Evolutionary conservation across 352 stramenopile species (phyloP), one percentile per base, ranked within the genome.

Genomic region (Phytophthora pini): DNA sequence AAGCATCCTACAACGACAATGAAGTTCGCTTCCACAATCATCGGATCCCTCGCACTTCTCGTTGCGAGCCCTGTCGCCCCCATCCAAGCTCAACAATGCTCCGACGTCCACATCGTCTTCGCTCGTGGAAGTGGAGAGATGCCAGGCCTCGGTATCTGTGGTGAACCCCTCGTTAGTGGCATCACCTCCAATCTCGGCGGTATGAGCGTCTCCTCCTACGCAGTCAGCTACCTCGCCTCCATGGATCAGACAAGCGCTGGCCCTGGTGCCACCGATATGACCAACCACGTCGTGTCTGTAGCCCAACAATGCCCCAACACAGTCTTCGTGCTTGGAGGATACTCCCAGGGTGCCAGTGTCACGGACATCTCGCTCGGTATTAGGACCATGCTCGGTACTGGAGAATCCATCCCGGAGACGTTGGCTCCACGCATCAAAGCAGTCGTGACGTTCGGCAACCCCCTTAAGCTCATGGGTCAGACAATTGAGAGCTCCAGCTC

Each of bases 371-470:
- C 71, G 0, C 68, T 79, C 31, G 71, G 71, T 17, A 75, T 78
- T 40, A 24, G 47, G 15, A 77, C 70, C 27, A 61, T 34, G n/a
- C 53, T 74, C 9, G 65, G 70, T 4, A 53, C 56, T 0, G 70
- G 70, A 3, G 24, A 72, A 7, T 41, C 51, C 9, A 78, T 78
- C 15, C 62, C 71, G 22, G 56, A 71, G 38, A 48, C 56, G 4
- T 46, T 74, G 29, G 27, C 59, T 5, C 27, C 62, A 22, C 58
- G 65, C 17, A 77, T 77, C 65, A 74, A 71, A 44, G 71, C 68
- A 11, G 47, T 80, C 22, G 72, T 80, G 51, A 74, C 63, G 24
- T 80, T 78, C 57, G 70, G 70, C 26, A 78, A 78, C 40, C 70
- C 70, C 13, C 47, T 78, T 10, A 65, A 67, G 52, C 56, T 75